Evolutionary conservation across 139 green algal genomes (phyloP).

Genomic region (Micractinium conductrix): DNA sequence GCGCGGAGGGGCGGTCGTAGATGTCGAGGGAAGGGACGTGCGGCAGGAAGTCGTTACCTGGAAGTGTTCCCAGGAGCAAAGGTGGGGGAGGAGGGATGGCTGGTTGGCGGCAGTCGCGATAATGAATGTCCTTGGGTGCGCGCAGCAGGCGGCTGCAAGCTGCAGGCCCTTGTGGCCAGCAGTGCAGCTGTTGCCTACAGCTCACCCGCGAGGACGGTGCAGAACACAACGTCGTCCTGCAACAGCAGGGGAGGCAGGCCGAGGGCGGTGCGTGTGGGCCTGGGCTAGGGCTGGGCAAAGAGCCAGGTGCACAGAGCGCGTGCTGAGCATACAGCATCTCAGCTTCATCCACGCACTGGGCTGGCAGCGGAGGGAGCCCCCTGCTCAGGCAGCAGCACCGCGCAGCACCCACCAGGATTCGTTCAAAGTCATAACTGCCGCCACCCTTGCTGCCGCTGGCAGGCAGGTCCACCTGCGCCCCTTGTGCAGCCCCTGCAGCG

Average conservation of each 20-base stretch:
- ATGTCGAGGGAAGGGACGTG: constrained; percentile 92
- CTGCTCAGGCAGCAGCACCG: not conserved
- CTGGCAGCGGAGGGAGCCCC: not conserved
- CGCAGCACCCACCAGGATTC: constrained; percentile 64
- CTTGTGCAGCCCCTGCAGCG: not conserved
- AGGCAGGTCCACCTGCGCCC: not conserved
- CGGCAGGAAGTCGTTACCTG: constrained; percentile 93
- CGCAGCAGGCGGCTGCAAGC: too few species aligned
- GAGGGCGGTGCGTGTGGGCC: not conserved
- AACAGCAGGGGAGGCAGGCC: not conserved
- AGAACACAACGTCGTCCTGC: constrained; percentile 85
- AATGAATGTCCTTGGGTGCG: too few species aligned
- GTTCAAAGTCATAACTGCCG: constrained; percentile 63
- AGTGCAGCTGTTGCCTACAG: not conserved
- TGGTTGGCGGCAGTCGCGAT: too few species aligned
- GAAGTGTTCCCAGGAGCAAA: constrained; percentile 10
- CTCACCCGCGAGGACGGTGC: constrained; percentile 84
- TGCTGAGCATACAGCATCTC: too few species aligned
- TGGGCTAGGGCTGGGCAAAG: not conserved
- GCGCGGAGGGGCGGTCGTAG: constrained; percentile 72
- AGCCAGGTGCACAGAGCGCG: not conserved
- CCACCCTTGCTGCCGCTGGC: not conserved
- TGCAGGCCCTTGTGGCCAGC: too few species aligned
- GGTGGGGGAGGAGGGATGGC: not conserved
- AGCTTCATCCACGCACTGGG: not conserved